Evolutionary conservation across 371 early-diverging fungal species (phyloP), one percentile per base, ranked within the genome.

Genomic region (Actinomortierella wolfii): DNA sequence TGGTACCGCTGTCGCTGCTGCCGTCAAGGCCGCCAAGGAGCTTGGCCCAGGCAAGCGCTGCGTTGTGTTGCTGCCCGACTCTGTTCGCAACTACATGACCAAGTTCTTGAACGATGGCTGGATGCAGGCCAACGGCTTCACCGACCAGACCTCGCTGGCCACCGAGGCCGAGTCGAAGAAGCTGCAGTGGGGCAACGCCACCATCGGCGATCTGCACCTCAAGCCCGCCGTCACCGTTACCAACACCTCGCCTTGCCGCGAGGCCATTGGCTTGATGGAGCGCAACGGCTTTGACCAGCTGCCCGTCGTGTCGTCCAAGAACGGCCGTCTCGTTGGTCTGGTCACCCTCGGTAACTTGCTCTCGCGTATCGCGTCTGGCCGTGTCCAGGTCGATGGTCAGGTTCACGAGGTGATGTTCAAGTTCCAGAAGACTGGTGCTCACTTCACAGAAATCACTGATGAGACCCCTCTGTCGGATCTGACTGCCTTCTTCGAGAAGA

Each of bases 31-130:
- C 15, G 95, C 94, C 56, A 92, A 92, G 71, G 75, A 81, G 9
- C 81, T 96, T 8, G 92, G 91, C 61, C 85, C 89, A 47, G 96
- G 95, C 59, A 90, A 96, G 73, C 86, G 92, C 29, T 90, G 92
- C 66, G 96, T 97, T 54, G 97, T 97, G 7, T 81, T 98, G 24
- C 81, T 98, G 51, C 92, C 98, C 25, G 99, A 97, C 79, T 95
- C 97, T 0, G 95, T 97, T 50, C 89, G 97, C 62, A 98, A 98
- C 82, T 98, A 98, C 80, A 97, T 97, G 97, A 92, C 94, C 64
- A 97, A 97, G 79, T 95, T 94, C 79, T 85, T 89, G 77, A 93
- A 89, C 75, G 98, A 97, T 69, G 93, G 89, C 54, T 98, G 98
- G 98, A 96, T 98, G 97, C 81, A 85, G 65, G 68, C 79, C 54